Percentiles rank a stretch among this genome's conserved stretches.
These are phyloP conservation scores for Domatiomyces catenatus DNA, from an alignment of 2,329 filamentous ascomycete genomes.

Conservation along the genomic window DNA sequence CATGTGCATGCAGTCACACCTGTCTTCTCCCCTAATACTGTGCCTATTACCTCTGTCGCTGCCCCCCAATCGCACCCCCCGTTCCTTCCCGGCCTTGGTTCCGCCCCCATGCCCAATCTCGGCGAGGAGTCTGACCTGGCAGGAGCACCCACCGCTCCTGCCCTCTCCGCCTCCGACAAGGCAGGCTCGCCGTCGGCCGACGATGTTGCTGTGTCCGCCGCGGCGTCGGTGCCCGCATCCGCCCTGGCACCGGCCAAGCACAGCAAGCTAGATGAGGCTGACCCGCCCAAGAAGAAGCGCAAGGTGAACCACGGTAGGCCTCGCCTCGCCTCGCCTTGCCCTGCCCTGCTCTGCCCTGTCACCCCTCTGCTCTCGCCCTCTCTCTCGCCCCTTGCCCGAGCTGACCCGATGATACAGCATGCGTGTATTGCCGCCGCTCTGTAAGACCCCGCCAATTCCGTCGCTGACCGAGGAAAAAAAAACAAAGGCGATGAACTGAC, in stretches of 20 bases:
- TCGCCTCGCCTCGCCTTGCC: background rate
- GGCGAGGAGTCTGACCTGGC: slow-evolving; percentile 12
- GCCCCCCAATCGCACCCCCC: background rate
- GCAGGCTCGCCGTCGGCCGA: slow-evolving; percentile 12
- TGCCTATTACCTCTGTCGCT: background rate
- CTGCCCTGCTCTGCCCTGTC: too few species aligned
- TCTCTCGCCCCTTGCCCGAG: slow-evolving; percentile 10
- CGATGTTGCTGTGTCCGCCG: slow-evolving; percentile 8
- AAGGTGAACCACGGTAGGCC: slow-evolving; percentile 71
- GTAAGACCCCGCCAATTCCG: slow-evolving; percentile 40
- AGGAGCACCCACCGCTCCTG: slow-evolving; percentile 1
- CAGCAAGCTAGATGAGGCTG: slow-evolving; percentile 20
- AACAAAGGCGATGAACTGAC: background rate
- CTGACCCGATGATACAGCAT: slow-evolving; percentile 46
- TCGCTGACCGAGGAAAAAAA: background rate
- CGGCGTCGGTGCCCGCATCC: background rate
- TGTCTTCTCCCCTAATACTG: background rate
- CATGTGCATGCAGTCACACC: background rate
- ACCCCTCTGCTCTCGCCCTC: slow-evolving; percentile 21
- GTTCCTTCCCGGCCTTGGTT: background rate
- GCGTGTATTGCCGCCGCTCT: slow-evolving; percentile 79
- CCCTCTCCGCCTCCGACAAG: slow-evolving; percentile 7
- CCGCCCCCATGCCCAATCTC: slow-evolving; percentile 15
- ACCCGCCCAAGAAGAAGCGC: slow-evolving; percentile 67
- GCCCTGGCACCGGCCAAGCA: slow-evolving; percentile 5